These are phyloP conservation scores for Huntiella savannae DNA, from an alignment of 2,329 filamentous ascomycete genomes.

Conservation along the genomic window DNA sequence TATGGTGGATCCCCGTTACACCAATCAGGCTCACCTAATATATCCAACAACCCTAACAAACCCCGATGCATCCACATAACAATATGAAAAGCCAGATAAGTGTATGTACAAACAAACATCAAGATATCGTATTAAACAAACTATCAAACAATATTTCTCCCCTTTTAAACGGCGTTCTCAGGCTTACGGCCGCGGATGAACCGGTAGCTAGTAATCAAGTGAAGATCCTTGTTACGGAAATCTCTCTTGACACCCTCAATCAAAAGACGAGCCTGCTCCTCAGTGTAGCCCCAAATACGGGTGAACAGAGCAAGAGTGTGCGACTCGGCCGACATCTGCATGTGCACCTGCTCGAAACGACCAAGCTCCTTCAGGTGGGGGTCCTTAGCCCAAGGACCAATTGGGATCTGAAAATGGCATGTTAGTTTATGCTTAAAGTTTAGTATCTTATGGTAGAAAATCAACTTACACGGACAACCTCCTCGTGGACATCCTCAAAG, in stretches of 20 bases:
- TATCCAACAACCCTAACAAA: no score
- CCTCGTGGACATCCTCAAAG: constrained; percentile 20
- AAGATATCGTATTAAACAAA: no score
- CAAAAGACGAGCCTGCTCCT: constrained; percentile 23
- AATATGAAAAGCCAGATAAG: no score
- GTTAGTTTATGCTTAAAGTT: not conserved
- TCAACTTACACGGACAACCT: constrained; percentile 16
- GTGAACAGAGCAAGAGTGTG: constrained; percentile 24
- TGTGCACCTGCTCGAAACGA: constrained; percentile 20
- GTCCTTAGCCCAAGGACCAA: constrained; percentile 22
- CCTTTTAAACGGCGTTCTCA: not conserved
- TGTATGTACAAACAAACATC: no score
- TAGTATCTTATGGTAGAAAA: not conserved
- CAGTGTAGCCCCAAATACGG: constrained; percentile 20
- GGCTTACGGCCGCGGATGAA: constrained; percentile 17
- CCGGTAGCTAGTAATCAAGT: constrained; percentile 19
- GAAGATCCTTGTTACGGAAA: constrained; percentile 19
- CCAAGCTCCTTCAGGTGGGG: constrained; percentile 20
- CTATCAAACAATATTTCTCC: no score
- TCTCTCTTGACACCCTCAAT: constrained; percentile 24
- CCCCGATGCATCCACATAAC: no score
- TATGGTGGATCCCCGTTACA: not conserved
- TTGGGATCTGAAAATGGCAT: constrained; percentile 18
- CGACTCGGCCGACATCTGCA: constrained; percentile 25
- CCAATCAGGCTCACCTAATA: no score